Percentiles rank a stretch among this genome's conserved stretches.
Evolutionary conservation across 2,329 filamentous ascomycete species (phyloP).

Genomic region (Ophiocordyceps camponoti-rufipedis): DNA sequence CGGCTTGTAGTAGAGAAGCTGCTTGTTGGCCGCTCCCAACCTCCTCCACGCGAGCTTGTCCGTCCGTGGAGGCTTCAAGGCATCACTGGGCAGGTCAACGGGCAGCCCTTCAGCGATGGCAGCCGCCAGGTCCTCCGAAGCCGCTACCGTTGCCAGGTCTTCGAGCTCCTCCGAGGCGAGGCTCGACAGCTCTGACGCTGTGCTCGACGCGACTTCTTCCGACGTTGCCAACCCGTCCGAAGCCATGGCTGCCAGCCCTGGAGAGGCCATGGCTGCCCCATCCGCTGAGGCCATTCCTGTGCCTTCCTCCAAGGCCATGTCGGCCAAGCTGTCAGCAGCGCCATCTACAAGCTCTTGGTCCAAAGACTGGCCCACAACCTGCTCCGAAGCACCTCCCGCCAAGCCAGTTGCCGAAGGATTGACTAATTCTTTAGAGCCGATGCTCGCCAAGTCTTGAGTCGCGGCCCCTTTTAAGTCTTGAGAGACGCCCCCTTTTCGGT

Average conservation of each 20-base stretch:
- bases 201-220: neutral
- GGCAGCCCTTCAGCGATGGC: neutral
- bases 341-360: too few species aligned
- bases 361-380: too few species aligned
- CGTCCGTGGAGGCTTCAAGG: neutral
- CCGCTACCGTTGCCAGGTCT: too few species aligned
- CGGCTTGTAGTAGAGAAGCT: neutral
- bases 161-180: too few species aligned
- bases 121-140: neutral
- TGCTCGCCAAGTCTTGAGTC: neutral
- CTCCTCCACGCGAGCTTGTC: neutral
- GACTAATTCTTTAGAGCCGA: neutral
- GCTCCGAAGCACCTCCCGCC: too few species aligned
- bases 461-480: neutral
- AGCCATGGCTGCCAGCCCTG: neutral
- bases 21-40: neutral
- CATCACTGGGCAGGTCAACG: neutral
- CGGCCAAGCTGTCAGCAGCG: too few species aligned
- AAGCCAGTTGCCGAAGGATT: neutral
- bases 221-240: neutral
- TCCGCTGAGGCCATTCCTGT: neutral
- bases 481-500: too few species aligned
- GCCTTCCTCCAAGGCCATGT: neutral
- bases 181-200: too few species aligned
- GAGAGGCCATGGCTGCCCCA: neutral